A percentile compares a stretch with the other conserved stretches of the same genome.
Conservation (phyloP, 495 filamentous ascomycete genomes). For the Talaromyces proteolyticus region DNA sequence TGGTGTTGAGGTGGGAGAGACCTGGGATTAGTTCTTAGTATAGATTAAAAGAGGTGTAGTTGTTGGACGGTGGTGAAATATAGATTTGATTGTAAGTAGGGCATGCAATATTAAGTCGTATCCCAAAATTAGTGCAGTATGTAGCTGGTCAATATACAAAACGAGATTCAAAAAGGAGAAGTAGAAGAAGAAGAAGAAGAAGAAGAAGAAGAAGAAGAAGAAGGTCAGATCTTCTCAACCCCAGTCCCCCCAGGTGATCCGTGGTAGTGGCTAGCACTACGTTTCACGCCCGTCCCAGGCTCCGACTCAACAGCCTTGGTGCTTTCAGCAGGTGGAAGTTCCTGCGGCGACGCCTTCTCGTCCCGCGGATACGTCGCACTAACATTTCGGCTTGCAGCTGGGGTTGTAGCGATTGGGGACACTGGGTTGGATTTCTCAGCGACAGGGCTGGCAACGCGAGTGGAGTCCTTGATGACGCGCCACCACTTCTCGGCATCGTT, state of each 20-base stretch:
- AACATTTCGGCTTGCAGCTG: constrained; percentile 5
- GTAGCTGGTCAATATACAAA: no score
- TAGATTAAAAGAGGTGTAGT: no score
- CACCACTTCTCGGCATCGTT: constrained; percentile 78
- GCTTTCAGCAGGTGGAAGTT: no score
- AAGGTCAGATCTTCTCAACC: neutral
- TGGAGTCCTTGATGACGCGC: constrained; percentile 53
- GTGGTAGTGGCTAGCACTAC: constrained; percentile 27
- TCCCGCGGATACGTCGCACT: constrained; percentile 14
- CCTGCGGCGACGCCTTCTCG: no score
- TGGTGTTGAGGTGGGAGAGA: constrained; percentile 6
- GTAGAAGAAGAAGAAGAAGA: no score
- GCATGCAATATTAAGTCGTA: no score
- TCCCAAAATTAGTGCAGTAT: no score
- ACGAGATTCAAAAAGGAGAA: no score
- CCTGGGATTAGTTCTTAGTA: no score
- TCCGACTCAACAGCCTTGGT: constrained; percentile 5
- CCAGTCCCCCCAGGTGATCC: constrained; percentile 17
- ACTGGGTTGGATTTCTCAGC: constrained; percentile 1
- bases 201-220: neutral
- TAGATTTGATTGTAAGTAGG: no score
- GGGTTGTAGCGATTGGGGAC: neutral
- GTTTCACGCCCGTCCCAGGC: constrained; percentile 13
- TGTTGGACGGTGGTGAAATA: no score
- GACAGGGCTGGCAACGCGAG: constrained; percentile 14